phyloP scores from a whole-genome alignment of 1,139 yeast species.

The Hansenula sp. region DNA sequence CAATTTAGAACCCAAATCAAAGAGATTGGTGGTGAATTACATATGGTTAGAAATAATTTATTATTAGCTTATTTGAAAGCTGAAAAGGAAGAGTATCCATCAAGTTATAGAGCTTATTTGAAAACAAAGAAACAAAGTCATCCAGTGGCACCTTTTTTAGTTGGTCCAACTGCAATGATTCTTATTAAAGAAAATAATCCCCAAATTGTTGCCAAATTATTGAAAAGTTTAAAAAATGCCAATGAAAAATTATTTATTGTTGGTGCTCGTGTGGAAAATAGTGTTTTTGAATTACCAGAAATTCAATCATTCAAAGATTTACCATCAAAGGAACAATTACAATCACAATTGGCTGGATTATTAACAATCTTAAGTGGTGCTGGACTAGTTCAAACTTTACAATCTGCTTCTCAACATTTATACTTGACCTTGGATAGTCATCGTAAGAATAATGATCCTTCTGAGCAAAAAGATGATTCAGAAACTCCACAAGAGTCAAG shows the following conservation, averaged over 20 bases:
- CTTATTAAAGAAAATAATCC: conserved; percentile 70
- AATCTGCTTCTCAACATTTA: conserved; percentile 59
- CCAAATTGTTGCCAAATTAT: conserved; percentile 52
- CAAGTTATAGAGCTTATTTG: conserved; percentile 50
- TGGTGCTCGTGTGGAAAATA: conserved; percentile 78
- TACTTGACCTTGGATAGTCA: conserved; percentile 72
- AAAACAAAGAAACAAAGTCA: conserved; percentile 45
- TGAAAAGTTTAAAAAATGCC: conserved; percentile 56
- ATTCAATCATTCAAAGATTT: conserved; percentile 66
- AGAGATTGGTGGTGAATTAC: conserved; percentile 62
- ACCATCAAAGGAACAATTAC: conserved; percentile 69
- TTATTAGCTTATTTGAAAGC: conserved; percentile 77
- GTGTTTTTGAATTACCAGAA: conserved; percentile 48
- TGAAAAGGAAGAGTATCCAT: conserved; percentile 69
- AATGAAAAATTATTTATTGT: conserved; percentile 74
- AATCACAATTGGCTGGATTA: conserved; percentile 81
- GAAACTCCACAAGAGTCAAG: neutral
- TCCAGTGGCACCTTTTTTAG: conserved; percentile 65
- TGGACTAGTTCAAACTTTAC: conserved; percentile 79
- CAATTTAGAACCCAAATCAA: conserved; percentile 57
- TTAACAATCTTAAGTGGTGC: conserved; percentile 85
- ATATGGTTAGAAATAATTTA: conserved; percentile 62
- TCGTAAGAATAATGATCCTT: conserved; percentile 25
- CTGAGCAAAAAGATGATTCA: conserved; percentile 6
- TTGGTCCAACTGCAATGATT: conserved; percentile 87